Evolutionary conservation across 2,329 filamentous ascomycete species (phyloP).

Genomic region (Helminthosporium solani): DNA sequence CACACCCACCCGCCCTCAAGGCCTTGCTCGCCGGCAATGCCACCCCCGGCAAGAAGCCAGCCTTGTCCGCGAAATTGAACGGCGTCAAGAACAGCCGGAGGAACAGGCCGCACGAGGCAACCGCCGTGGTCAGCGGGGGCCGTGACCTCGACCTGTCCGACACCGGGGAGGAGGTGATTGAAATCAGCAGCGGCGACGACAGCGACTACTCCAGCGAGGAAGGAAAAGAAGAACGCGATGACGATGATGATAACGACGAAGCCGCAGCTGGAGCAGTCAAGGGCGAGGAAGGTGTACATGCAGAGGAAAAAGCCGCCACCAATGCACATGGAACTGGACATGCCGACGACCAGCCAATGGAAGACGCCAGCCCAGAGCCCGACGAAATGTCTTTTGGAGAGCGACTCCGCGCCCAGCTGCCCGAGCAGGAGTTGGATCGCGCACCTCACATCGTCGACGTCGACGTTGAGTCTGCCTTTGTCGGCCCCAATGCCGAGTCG

Average conservation of each 20-base stretch:
- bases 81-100: constrained; percentile 53
- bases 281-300: constrained; percentile 28
- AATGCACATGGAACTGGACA: constrained; percentile 25
- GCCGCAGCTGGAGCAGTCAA: no score
- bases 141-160: constrained; percentile 44
- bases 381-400: constrained; percentile 81
- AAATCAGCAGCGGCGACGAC: constrained; percentile 49
- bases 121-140: constrained; percentile 54
- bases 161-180: constrained; percentile 43
- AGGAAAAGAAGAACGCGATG: constrained; percentile 30
- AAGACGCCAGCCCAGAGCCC: constrained; percentile 40
- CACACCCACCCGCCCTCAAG: constrained; percentile 27
- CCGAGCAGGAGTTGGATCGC: constrained; percentile 33
- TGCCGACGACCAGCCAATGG: constrained; percentile 37
- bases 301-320: constrained; percentile 13
- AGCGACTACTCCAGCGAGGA: constrained; percentile 38
- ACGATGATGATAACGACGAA: no score
- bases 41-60: constrained; percentile 36
- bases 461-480: constrained; percentile 66
- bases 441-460: constrained; percentile 67
- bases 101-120: constrained; percentile 59
- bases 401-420: constrained; percentile 67
- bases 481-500: constrained; percentile 46
- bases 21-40: constrained; percentile 37
- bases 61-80: constrained; percentile 52